Evolutionary conservation across 2,329 filamentous ascomycete species (phyloP).

Genomic region (Xylaria sp.): DNA sequence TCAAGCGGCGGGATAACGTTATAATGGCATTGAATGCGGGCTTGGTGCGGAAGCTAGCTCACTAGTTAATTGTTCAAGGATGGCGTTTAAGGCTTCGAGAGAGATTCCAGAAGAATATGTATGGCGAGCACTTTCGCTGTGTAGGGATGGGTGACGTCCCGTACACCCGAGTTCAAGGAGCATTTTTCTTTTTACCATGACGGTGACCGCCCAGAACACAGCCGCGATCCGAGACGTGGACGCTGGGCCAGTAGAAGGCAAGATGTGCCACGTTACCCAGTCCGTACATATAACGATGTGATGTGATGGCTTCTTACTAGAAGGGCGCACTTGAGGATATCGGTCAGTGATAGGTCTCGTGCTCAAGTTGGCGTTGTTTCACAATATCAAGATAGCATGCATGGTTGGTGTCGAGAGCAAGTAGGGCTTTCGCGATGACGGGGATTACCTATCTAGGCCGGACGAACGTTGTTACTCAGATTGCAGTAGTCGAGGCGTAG

Average conservation of each 20-base stretch:
- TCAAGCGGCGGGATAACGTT: background rate
- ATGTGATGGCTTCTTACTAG: constrained; percentile 2
- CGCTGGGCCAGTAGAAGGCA: background rate
- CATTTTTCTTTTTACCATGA: background rate
- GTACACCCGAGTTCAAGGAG: too few species aligned
- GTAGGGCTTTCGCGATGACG: background rate
- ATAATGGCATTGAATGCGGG: background rate
- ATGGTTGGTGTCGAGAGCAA: constrained; percentile 2
- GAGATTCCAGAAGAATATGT: background rate
- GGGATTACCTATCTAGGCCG: background rate
- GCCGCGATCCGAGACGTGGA: constrained; percentile 1
- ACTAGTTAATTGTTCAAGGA: background rate
- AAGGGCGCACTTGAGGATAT: background rate
- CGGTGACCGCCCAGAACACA: constrained; percentile 11
- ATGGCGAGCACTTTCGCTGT: background rate
- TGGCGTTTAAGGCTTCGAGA: background rate
- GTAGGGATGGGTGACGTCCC: background rate
- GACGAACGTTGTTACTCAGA: background rate
- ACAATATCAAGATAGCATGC: background rate
- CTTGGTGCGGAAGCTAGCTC: background rate
- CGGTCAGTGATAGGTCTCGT: background rate
- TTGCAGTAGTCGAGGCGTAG: background rate
- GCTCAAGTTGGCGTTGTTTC: background rate
- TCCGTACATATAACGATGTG: constrained; percentile 4
- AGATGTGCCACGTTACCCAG: constrained; percentile 4